A percentile compares a stretch with the other conserved stretches of the same genome.
These are phyloP conservation scores for Eutypa lata DNA, from an alignment of 2,329 filamentous ascomycete species.

Conservation along the genomic window DNA sequence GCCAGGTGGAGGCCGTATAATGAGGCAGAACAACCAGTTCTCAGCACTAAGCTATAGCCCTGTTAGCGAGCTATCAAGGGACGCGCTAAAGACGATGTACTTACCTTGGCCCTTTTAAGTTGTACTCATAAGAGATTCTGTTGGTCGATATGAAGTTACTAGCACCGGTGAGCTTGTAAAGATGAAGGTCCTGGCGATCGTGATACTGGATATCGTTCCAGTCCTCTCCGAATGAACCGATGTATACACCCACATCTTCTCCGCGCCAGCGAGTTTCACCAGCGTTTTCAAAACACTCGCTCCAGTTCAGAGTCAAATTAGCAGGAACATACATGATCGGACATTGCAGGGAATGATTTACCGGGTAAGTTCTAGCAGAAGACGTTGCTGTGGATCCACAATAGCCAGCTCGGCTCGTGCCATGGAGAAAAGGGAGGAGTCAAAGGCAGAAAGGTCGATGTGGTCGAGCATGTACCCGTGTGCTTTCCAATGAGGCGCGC, in stretches of 20 bases:
- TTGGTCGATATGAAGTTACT: constrained; percentile 16
- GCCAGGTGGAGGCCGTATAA: no score
- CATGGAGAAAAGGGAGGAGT: constrained; percentile 9
- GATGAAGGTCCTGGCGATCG: constrained; percentile 1
- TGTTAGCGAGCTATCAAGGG: no score
- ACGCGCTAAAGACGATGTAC: no score
- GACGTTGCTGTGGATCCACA: constrained; percentile 22
- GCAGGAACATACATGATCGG: no score
- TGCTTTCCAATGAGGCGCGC: background rate
- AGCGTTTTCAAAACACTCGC: constrained; percentile 12
- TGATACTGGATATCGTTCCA: background rate
- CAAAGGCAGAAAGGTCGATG: constrained; percentile 9
- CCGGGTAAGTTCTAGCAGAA: constrained; percentile 16
- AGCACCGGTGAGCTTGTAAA: constrained; percentile 14
- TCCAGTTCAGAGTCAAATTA: no score
- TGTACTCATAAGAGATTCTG: constrained; percentile 15
- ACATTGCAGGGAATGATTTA: no score
- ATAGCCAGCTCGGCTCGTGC: constrained; percentile 11
- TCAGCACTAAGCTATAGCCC: no score
- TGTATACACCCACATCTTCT: background rate
- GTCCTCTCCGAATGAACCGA: background rate
- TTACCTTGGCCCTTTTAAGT: constrained; percentile 18
- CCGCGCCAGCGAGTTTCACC: background rate
- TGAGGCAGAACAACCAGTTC: no score
- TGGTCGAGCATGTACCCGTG: no score